A percentile compares a stretch with the other conserved stretches of the same genome.
phyloP scores from a whole-genome alignment of 177 flowering plant genomes.

The Vitis hybrid region DNA sequence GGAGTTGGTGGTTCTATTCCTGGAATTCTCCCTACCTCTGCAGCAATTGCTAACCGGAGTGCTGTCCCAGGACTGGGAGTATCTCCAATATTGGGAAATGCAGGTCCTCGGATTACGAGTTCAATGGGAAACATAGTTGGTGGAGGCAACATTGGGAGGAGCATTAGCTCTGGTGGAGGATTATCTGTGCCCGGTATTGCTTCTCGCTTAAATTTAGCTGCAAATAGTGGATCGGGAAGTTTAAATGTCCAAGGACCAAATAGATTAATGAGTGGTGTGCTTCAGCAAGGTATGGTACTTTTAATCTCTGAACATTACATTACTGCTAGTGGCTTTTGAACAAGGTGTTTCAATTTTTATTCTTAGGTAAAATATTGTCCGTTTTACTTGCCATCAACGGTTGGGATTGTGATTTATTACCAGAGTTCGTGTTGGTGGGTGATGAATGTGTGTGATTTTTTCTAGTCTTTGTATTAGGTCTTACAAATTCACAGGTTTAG shows the following conservation, averaged over 20 bases:
- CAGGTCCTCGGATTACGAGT: constrained; percentile 79
- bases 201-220: constrained; percentile 74
- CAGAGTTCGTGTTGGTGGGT: too few species aligned
- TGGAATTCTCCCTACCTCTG: constrained; percentile 74
- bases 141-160: constrained; percentile 79
- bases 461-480: too few species aligned
- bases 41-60: constrained; percentile 65
- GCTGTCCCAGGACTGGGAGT: constrained; percentile 89
- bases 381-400: too few species aligned
- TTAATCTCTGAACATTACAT: not conserved
- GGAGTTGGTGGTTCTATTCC: constrained; percentile 89
- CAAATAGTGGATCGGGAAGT: constrained; percentile 75
- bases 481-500: too few species aligned
- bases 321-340: too few species aligned
- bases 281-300: constrained; percentile 74
- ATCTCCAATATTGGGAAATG: constrained; percentile 82
- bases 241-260: constrained; percentile 74
- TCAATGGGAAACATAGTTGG: constrained; percentile 90
- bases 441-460: too few species aligned
- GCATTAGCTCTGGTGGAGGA: constrained; percentile 78
- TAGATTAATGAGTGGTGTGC: constrained; percentile 81
- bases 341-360: too few species aligned
- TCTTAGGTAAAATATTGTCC: too few species aligned
- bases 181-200: constrained; percentile 78
- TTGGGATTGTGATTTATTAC: too few species aligned